phyloP scores from a whole-genome alignment of 208 protist species.

The Endotrypanum monterogeii region DNA sequence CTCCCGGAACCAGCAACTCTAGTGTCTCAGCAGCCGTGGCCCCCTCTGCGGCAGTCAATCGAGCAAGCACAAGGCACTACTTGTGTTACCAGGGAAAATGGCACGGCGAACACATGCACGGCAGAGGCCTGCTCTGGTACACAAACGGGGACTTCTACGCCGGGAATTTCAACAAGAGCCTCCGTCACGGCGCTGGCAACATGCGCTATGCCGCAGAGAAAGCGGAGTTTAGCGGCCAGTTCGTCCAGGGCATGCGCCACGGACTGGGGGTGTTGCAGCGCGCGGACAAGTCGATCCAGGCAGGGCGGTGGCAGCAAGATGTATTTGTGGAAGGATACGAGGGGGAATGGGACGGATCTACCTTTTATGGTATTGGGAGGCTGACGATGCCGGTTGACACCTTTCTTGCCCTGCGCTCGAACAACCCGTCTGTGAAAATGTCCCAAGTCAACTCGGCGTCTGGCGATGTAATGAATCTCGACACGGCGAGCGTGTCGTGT shows the following conservation, averaged over 20 bases:
- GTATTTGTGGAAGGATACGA: constrained; percentile 82
- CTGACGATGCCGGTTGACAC: constrained; percentile 49
- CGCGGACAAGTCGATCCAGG: constrained; percentile 55
- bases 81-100: constrained; percentile 90
- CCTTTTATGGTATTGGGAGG: constrained; percentile 73
- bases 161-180: constrained; percentile 65
- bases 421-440: constrained; percentile 22
- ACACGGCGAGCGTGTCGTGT: background rate
- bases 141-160: constrained; percentile 82
- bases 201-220: constrained; percentile 64
- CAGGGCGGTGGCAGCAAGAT: constrained; percentile 65
- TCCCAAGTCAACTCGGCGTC: constrained; percentile 18
- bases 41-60: background rate
- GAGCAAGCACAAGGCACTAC: constrained; percentile 8
- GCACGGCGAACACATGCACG: constrained; percentile 80
- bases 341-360: constrained; percentile 80
- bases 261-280: constrained; percentile 69
- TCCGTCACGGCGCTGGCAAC: constrained; percentile 75
- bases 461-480: background rate
- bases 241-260: constrained; percentile 58
- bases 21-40: background rate
- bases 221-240: constrained; percentile 79
- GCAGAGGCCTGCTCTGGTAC: constrained; percentile 83
- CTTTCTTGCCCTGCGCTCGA: constrained; percentile 34
- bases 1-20: background rate